Base-by-base conservation (phyloP, 441 rosid species). In the Erysimum cheiri region DNA sequence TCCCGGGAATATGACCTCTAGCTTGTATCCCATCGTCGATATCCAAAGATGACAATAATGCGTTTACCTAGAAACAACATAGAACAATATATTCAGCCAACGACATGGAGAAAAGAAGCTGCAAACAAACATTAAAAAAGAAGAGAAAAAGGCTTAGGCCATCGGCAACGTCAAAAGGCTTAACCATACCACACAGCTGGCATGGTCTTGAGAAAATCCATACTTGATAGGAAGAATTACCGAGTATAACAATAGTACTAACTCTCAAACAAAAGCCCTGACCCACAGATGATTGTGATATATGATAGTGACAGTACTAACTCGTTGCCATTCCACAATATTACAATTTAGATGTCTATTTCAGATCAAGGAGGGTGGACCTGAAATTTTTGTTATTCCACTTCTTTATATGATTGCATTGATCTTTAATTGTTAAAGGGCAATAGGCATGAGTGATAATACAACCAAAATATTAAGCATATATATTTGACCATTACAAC, bases 11-110 rank as follows among this genome's bases (percentile, higher is more conserved):
- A 77, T 88, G 88, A 61, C 94, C 91, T 81, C 83, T 88, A 46
- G 85, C 91, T 63, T 81, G 83, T 26, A 77, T 85, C 75, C 85
- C 88, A 72, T 74, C 73, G 46, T 95, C 98, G 59, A 95, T 92
- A 67, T 92, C 99, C 70, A 95, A 83, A 43, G 99, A 90, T 60
- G 91, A 89, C 78, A 95, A 63, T 44, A 95, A 80, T 35, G 97
- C 88, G 74, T 87, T 89, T 80, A 92, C 98, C 99, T 95, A 76
- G 78, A 68, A 64, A 60, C 17, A 79, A 48, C 26, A n/a, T 15
- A 26, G 5, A 54, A 69, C 39, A 74, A 46, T 40, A 24, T 28
- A n/a, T 50, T 70, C 57, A 76, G 57, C 39, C 33, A 33, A 39
- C 5, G n/a, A 47, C 3, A 26, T 9, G 4, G 67, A 50, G 39